phyloP scores from a whole-genome alignment of 176 grass and related monocot genomes.

The Luzula sylvatica region DNA sequence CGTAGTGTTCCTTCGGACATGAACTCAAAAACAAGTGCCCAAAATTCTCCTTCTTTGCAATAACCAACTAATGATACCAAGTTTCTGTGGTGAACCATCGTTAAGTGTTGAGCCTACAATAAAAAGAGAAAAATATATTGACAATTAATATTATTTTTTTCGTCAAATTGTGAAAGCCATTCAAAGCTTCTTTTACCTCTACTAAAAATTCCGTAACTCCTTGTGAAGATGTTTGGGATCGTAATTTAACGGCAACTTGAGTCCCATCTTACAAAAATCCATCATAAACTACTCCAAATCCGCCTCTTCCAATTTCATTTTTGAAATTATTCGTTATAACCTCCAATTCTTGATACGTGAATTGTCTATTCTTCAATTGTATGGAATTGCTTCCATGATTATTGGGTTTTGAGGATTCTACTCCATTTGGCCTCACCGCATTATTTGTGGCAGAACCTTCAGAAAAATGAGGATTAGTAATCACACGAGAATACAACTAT shows the following conservation, averaged over 20 bases:
- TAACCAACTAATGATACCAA: slow-evolving; percentile 46
- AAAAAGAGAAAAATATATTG: not conserved
- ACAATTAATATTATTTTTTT: too few species aligned
- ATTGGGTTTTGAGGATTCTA: not conserved
- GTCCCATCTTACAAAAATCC: too few species aligned
- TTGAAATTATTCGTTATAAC: too few species aligned
- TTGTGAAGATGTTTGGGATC: too few species aligned
- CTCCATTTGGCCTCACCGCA: not conserved
- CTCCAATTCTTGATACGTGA: too few species aligned
- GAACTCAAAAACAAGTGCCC: slow-evolving; percentile 53
- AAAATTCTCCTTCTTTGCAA: slow-evolving; percentile 36
- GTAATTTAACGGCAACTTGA: too few species aligned
- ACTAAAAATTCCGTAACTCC: too few species aligned
- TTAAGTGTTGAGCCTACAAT: slow-evolving; percentile 39
- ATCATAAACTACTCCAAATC: too few species aligned
- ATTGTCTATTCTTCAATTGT: slow-evolving; percentile 32
- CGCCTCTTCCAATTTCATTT: too few species aligned
- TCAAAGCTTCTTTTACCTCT: too few species aligned
- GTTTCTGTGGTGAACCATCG: slow-evolving; percentile 41
- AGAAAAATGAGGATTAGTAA: not conserved
- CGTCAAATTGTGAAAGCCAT: too few species aligned
- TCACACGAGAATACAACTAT: not conserved
- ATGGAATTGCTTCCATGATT: not conserved
- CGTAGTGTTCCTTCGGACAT: slow-evolving; percentile 41
- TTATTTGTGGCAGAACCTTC: slow-evolving; percentile 6